Base-by-base conservation (phyloP, 1,284 basidiomycete species). In the Marasmius sp. region DNA sequence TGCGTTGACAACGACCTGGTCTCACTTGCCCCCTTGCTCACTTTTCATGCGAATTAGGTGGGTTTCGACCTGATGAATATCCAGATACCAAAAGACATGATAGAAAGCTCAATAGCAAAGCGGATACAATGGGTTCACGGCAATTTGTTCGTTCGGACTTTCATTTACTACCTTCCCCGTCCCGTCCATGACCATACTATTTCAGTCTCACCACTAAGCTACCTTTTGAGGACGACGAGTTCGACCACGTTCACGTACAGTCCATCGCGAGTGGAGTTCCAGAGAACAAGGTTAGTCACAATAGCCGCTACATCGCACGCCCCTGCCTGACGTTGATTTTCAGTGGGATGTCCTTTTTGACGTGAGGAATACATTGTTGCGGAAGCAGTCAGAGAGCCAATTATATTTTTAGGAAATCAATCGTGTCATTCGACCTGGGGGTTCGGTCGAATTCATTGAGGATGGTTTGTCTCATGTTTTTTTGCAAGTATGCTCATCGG, bases 211-310 rank as follows among this genome's bases (percentile, higher is more conserved):
- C 89, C 45, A 89, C 84, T 9, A 87, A 81, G 66, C 77, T 92
- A 12, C 90, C 90, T 1, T 92, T 91, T 67, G 88, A 90, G 16
- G 90, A 92, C 61, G 88, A 91, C 63, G 84, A 88, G 66, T 92
- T 92, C 64, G 90, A 92, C 70, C 84, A 88, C 72, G 85, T 92
- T n/a, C 89, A 88, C 68, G 81, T 91, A 53, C 77, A 83, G 58
- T 77, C 77, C 52, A 81, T 92, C 53, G 85, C 87, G 0, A 81
- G 81, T 65, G 89, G 85, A 22, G 83, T 91, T 18, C 89, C 89
- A 5, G 89, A 92, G 70, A 88, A 86, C 67, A 90, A 92, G 79
- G 89, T 87, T 60, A 38, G 71, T 67, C 27, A 18, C 56, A 10
- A 52, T 52, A 2, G 61, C 12, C 16, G 43, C 53, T 58, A 10